Conservation (phyloP, 208 protist species). For the Jaenimonas drosophilae region DNA sequence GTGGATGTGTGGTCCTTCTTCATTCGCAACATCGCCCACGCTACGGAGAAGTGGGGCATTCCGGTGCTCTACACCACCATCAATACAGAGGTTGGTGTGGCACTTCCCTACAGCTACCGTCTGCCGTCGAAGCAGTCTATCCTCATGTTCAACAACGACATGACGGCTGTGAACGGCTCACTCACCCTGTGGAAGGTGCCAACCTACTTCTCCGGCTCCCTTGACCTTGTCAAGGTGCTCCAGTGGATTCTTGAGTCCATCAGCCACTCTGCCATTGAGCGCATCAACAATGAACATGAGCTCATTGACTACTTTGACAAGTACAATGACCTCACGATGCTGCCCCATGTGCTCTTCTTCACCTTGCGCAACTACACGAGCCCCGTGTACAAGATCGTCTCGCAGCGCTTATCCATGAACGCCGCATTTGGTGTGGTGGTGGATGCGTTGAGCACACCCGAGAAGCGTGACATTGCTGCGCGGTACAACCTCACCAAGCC, state of each 20-base stretch:
- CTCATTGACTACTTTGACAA: constrained; percentile 14
- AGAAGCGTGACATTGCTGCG: constrained; percentile 8
- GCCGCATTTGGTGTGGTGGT: constrained; percentile 36
- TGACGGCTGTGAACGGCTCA: too few species aligned
- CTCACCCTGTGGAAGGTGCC: constrained; percentile 18
- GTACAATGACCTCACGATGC: constrained; percentile 14
- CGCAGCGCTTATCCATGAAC: constrained; percentile 16
- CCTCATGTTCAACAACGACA: constrained; percentile 27
- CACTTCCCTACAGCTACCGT: too few species aligned
- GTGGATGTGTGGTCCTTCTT: too few species aligned
- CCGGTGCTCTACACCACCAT: too few species aligned
- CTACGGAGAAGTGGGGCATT: too few species aligned
- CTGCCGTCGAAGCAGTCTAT: too few species aligned
- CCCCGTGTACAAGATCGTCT: constrained; percentile 12
- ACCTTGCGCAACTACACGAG: constrained; percentile 8
- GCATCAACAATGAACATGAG: constrained; percentile 22
- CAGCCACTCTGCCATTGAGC: constrained; percentile 11
- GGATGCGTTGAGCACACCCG: constrained; percentile 8
- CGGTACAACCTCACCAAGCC: constrained; percentile 19
- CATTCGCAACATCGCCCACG: too few species aligned
- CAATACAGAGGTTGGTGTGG: too few species aligned
- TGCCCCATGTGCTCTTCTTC: constrained; percentile 42
- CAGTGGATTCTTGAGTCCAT: constrained; percentile 22
- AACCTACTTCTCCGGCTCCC: constrained; percentile 6
- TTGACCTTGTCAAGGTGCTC: constrained; percentile 8